A percentile compares a stretch with the other conserved stretches of the same genome.
These are phyloP conservation scores for Salvia sclarea DNA, from an alignment of 305 asterid species.

Conservation along the genomic window DNA sequence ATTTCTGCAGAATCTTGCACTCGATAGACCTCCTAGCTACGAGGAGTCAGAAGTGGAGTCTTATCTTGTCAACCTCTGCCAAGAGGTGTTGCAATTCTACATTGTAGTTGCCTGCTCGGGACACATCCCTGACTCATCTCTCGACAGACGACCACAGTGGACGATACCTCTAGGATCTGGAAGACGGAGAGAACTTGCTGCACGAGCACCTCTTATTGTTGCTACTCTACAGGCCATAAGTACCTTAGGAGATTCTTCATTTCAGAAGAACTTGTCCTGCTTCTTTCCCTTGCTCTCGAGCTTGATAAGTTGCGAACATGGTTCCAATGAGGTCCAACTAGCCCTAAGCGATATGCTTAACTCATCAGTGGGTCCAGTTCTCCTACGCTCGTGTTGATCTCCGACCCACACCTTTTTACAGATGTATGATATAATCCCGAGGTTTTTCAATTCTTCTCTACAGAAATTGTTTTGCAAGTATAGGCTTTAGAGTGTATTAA, in stretches of 20 bases:
- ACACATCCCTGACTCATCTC: slow-evolving; percentile 46
- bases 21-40: slow-evolving; percentile 52
- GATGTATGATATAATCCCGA: slow-evolving; percentile 52
- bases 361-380: slow-evolving; percentile 84
- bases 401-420: slow-evolving; percentile 23
- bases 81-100: slow-evolving; percentile 77
- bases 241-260: slow-evolving; percentile 69
- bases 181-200: slow-evolving; percentile 83
- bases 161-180: slow-evolving; percentile 83
- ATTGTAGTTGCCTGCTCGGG: slow-evolving; percentile 56
- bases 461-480: slow-evolving; percentile 41
- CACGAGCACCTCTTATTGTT: slow-evolving; percentile 89
- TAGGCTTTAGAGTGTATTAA: slow-evolving; percentile 43
- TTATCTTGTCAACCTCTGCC: slow-evolving; percentile 80
- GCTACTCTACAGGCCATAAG: slow-evolving; percentile 85
- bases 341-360: slow-evolving; percentile 89
- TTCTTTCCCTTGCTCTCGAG: slow-evolving; percentile 82
- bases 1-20: slow-evolving; percentile 78
- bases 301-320: slow-evolving; percentile 94
- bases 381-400: slow-evolving; percentile 77
- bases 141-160: slow-evolving; percentile 53
- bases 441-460: slow-evolving; percentile 26
- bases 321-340: slow-evolving; percentile 85
- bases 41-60: slow-evolving; percentile 78
- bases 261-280: slow-evolving; percentile 68